Base-by-base conservation (phyloP, 352 stramenopile species). In the Halophytophthora batemanensis region DNA sequence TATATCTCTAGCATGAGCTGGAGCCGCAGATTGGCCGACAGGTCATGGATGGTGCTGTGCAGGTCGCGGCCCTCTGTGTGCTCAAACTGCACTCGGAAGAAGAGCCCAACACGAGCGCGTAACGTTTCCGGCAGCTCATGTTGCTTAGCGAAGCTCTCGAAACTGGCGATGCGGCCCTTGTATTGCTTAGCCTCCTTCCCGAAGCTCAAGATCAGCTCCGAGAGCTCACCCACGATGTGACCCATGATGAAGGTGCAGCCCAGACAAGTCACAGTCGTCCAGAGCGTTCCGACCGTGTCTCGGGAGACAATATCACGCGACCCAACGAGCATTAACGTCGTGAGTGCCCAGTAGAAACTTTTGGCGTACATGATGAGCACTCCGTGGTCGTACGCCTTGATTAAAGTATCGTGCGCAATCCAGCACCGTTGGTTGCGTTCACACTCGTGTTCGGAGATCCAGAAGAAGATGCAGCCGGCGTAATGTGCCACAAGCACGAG, bases 1-100 rank as follows among this genome's bases (percentile, higher is more conserved):
- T 90, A 90, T 10, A 90, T 76, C 35, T 90, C 81, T 18, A 86
- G 66, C 72, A 83, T 84, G 19, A 93, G 59, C 46, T 89, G 84
- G 15, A 91, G 66, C 17, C 70, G 73, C 14, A 93, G 60, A 25
- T 86, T 88, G 0, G 78, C 74, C 0, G 77, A 84, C 11, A 93
- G 50, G 34, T 93, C 77, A 18, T 80, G 66, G 1, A 87, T 56
- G 0, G 65, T 73, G 34, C 71, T 49, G 17, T 87, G 58, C 5
- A 88, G 13, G 29, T 87, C 67, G 0, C 59, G 55, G 1, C 75
- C 73, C 7, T 84, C 56, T 0, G 75, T 73, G 23, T 86, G 62
- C 6, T 83, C 68, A 23, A 76, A 77, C 37, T 91, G 76, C 0
- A 72, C 53, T 3, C 74, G 67, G 45, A 91, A 81, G 50, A 88